phyloP scores from a whole-genome alignment of 352 stramenopile species.

The Pythium dissimile region DNA sequence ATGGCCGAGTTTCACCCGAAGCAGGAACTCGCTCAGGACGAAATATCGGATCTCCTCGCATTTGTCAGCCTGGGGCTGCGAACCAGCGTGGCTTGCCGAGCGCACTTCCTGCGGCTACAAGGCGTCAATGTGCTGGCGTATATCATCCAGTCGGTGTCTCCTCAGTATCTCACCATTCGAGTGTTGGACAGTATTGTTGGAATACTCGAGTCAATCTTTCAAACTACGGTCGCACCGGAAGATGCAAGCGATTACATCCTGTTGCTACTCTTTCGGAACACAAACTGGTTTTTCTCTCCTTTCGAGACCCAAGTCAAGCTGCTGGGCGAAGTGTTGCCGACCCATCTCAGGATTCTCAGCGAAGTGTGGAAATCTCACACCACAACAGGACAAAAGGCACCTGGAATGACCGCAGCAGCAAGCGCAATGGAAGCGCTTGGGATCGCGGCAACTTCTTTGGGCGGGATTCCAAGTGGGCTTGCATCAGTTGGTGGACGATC shows the following conservation, averaged over 20 bases:
- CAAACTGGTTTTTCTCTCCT: constrained; percentile 73
- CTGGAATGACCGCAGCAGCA: constrained; percentile 8
- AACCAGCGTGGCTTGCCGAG: constrained; percentile 56
- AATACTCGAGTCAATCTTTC: constrained; percentile 58
- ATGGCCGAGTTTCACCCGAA: constrained; percentile 76
- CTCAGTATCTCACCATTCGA: constrained; percentile 57
- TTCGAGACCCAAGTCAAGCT: constrained; percentile 77
- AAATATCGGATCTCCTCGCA: constrained; percentile 57
- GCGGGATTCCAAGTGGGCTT: not conserved
- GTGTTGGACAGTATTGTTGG: constrained; percentile 58
- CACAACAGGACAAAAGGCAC: constrained; percentile 1
- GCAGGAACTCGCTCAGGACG: constrained; percentile 58
- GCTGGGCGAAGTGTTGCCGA: constrained; percentile 50
- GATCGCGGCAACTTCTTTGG: constrained; percentile 1
- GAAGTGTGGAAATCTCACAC: constrained; percentile 18
- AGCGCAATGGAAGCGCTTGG: constrained; percentile 25
- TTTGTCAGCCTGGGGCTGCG: constrained; percentile 60
- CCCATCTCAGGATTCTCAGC: constrained; percentile 56
- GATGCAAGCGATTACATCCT: constrained; percentile 48
- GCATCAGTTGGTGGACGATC: constrained; percentile 5
- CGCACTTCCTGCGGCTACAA: constrained; percentile 65
- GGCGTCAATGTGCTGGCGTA: constrained; percentile 76
- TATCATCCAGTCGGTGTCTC: constrained; percentile 70
- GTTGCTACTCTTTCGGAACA: constrained; percentile 71
- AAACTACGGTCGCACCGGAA: constrained; percentile 28